A percentile compares a stretch with the other conserved stretches of the same genome.
Conservation (phyloP, 1,284 basidiomycete species). For the Austroboletus sp. region DNA sequence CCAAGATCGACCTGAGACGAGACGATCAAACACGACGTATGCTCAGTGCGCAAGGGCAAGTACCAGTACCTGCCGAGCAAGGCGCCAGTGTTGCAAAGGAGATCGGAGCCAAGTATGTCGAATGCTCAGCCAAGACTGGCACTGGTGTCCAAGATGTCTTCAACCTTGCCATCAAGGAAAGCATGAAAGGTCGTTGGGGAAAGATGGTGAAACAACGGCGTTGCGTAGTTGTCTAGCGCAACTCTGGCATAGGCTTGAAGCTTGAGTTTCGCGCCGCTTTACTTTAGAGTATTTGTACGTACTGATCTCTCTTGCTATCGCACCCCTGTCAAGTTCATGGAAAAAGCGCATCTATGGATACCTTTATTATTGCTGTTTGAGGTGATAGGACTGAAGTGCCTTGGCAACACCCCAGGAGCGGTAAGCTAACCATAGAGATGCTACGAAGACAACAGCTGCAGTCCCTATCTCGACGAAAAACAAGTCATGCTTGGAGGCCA, state of each 20-base stretch:
- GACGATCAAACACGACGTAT: constrained; percentile 88
- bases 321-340: constrained; percentile 14
- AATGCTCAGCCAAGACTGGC: constrained; percentile 91
- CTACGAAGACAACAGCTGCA: constrained; percentile 13
- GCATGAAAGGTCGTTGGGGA: constrained; percentile 69
- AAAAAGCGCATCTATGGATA: constrained; percentile 4
- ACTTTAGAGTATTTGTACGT: constrained; percentile 29
- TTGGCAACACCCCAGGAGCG: constrained; percentile 19
- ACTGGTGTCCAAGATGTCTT: constrained; percentile 91
- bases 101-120: constrained; percentile 91
- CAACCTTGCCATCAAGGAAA: constrained; percentile 81
- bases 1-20: constrained; percentile 86
- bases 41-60: constrained; percentile 85
- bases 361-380: constrained; percentile 23
- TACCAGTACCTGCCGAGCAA: constrained; percentile 75
- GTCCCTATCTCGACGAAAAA: constrained; percentile 27
- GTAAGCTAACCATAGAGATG: constrained; percentile 27
- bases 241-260: constrained; percentile 1
- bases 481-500: constrained; percentile 23
- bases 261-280: constrained; percentile 6
- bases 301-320: constrained; percentile 27
- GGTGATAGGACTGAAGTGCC: constrained; percentile 14
- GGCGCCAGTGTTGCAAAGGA: constrained; percentile 78
- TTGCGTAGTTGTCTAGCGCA: constrained; percentile 67
- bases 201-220: constrained; percentile 66